Conservation (phyloP, 352 stramenopile species). For the Thraustochytrium striatum region DNA sequence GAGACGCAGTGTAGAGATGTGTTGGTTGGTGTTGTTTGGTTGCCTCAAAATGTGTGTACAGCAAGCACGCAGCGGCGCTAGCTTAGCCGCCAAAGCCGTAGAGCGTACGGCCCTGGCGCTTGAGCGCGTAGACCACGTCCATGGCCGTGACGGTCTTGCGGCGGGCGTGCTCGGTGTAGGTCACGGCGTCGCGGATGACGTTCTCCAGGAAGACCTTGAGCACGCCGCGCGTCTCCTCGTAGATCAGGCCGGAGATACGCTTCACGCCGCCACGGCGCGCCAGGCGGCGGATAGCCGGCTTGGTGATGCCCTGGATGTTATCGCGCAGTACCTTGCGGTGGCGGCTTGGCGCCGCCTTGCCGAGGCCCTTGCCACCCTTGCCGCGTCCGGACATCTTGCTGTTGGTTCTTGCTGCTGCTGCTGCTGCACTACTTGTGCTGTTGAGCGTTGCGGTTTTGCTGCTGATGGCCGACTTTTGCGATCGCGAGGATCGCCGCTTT, state of each 20-base stretch:
- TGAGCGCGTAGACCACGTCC: slow-evolving; percentile 96
- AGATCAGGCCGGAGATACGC: slow-evolving; percentile 60
- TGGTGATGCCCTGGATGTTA: slow-evolving; percentile 96
- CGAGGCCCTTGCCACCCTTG: slow-evolving; percentile 47
- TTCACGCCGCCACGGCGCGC: slow-evolving; percentile 58
- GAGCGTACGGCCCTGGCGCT: slow-evolving; percentile 89
- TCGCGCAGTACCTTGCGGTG: slow-evolving; percentile 60
- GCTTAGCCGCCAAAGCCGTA: slow-evolving; percentile 81
- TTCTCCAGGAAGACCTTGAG: slow-evolving; percentile 98
- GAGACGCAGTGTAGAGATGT: too few relatives aligned
- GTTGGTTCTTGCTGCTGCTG: not conserved
- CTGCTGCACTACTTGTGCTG: not conserved
- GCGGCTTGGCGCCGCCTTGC: slow-evolving; percentile 51
- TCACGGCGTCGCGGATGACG: slow-evolving; percentile 90
- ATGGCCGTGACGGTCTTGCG: slow-evolving; percentile 95
- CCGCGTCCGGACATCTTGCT: slow-evolving; percentile 49
- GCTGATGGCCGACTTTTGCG: not conserved
- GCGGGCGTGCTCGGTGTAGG: slow-evolving; percentile 90
- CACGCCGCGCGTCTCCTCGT: slow-evolving; percentile 74
- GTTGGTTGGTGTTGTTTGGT: too few relatives aligned
- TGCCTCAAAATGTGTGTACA: too few relatives aligned
- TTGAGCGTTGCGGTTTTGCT: not conserved
- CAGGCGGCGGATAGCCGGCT: slow-evolving; percentile 69
- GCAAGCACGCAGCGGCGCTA: too few relatives aligned
- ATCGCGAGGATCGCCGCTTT: not conserved